Base-by-base conservation (phyloP, 352 stramenopile species). In the Thalassiosira mediterranea region DNA sequence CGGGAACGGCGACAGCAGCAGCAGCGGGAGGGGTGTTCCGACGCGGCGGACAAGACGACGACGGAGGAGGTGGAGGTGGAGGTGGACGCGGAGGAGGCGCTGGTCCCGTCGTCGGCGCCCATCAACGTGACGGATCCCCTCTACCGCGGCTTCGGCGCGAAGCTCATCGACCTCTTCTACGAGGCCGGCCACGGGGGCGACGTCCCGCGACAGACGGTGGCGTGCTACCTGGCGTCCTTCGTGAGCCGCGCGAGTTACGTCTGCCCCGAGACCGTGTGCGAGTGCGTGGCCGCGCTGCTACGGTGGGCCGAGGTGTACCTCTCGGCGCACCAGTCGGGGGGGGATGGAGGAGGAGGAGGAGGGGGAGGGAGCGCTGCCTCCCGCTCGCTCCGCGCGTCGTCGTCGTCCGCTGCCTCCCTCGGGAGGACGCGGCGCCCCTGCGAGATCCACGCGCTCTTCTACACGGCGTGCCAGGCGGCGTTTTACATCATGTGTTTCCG, bases 401-500 rank as follows among this genome's bases (percentile, higher is more conserved):
- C 23, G 11, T 75, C 56, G 34, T 57, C 57, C 21, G 21, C 51
- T 13, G 61, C 52, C 26, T 61, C 52, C n/a, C 17, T 61, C 23
- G 48, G 72, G 1, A 81, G 83, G 53, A 63, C 60, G 17, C 70
- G 72, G 40, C 48, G 74, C 15, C 71, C 84, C 42, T 81, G 83
- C 64, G 76, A 81, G 13, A 52, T 77, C 25, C 84, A 96, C 76
- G 83, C 81, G 29, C 65, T 96, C 0, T 95, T 96, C 67, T 96
- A 95, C 60, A 95, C 89, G 0, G 68, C 94, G 23, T 94, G 97
- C 34, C 96, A 99, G 83, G 96, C 96, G 13, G 95, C 96, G 34
- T 99, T 97, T 86, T 99, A 99, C 84, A 93, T 98, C 42, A 90
- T 98, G 79, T 98, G 96, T 75, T 99, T 98, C 75, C 92, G 95